Evolutionary conservation across 2,329 filamentous ascomycete species (phyloP).

Genomic region (Colletotrichum sp.): DNA sequence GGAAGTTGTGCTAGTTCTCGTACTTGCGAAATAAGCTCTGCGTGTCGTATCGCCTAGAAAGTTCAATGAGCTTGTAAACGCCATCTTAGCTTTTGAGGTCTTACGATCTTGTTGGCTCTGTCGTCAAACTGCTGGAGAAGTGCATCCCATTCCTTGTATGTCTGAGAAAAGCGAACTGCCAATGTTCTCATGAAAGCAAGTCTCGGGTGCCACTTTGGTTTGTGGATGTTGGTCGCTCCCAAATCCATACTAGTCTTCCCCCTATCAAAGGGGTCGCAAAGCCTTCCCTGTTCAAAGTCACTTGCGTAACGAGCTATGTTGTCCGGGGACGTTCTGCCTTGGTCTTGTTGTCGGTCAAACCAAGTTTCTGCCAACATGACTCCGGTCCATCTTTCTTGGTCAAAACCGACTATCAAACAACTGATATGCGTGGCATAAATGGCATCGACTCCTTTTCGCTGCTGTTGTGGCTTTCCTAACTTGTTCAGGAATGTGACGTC

Average conservation of each 20-base stretch:
- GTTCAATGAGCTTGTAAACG: too few relatives aligned
- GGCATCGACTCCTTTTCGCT: not conserved
- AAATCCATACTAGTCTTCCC: not conserved
- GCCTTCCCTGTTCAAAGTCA: not conserved
- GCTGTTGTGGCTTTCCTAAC: too few relatives aligned
- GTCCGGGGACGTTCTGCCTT: not conserved
- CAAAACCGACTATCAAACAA: not conserved
- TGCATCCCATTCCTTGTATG: not conserved
- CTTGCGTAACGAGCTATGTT: not conserved
- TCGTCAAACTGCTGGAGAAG: not conserved
- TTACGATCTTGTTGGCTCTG: too few relatives aligned
- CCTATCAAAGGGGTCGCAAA: not conserved
- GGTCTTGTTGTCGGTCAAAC: not conserved
- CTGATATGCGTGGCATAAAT: not conserved
- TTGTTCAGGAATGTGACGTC: not conserved
- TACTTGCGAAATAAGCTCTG: too few relatives aligned
- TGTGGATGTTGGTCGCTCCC: not conserved
- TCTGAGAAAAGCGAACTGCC: not conserved
- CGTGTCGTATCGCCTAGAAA: too few relatives aligned
- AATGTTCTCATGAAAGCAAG: not conserved
- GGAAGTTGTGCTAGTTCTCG: too few relatives aligned
- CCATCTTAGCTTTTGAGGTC: too few relatives aligned
- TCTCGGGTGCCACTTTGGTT: not conserved
- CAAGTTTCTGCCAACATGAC: not conserved
- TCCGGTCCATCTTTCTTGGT: not conserved